Percentiles rank a stretch among this genome's conserved stretches.
These are phyloP conservation scores for Candida arabinofermentans DNA, from an alignment of 805 yeast genomes.

Conservation along the genomic window DNA sequence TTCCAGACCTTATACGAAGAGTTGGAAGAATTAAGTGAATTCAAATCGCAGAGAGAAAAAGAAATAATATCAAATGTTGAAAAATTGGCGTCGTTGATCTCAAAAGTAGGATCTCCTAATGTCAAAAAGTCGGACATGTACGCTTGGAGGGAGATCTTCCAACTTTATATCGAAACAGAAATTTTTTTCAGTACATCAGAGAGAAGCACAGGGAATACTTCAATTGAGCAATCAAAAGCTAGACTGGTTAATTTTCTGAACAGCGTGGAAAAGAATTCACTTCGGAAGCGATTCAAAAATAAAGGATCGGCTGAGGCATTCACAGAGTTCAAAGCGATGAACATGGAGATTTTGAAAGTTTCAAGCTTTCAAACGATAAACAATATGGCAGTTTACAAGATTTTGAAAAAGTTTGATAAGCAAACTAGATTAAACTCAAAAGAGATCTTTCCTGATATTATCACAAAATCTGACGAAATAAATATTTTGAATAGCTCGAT, in stretches of 20 bases:
- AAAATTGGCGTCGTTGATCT: constrained; percentile 36
- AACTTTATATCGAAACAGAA: constrained; percentile 60
- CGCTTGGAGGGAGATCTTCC: constrained; percentile 67
- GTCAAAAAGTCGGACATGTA: constrained; percentile 51
- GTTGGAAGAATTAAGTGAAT: constrained; percentile 42
- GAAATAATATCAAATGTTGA: constrained; percentile 41
- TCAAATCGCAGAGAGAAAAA: constrained; percentile 40
- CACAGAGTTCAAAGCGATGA: constrained; percentile 47
- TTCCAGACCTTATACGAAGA: constrained; percentile 56
- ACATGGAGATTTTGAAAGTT: constrained; percentile 50
- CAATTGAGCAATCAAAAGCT: constrained; percentile 41
- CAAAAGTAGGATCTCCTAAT: constrained; percentile 38
- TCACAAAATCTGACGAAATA: constrained; percentile 15
- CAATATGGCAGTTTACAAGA: constrained; percentile 60
- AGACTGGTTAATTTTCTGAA: constrained; percentile 39
- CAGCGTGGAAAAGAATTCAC: constrained; percentile 35
- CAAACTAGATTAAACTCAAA: constrained; percentile 55
- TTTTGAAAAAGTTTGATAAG: constrained; percentile 72
- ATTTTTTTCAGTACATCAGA: constrained; percentile 49
- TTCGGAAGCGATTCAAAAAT: constrained; percentile 40
- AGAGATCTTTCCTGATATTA: constrained; percentile 37
- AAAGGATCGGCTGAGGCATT: constrained; percentile 44
- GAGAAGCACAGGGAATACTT: constrained; percentile 40
- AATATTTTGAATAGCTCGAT: constrained; percentile 34
- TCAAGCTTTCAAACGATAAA: constrained; percentile 61